Evolutionary conservation across 1,284 basidiomycete species (phyloP).

Genomic region (Apiotrichum porosum): DNA sequence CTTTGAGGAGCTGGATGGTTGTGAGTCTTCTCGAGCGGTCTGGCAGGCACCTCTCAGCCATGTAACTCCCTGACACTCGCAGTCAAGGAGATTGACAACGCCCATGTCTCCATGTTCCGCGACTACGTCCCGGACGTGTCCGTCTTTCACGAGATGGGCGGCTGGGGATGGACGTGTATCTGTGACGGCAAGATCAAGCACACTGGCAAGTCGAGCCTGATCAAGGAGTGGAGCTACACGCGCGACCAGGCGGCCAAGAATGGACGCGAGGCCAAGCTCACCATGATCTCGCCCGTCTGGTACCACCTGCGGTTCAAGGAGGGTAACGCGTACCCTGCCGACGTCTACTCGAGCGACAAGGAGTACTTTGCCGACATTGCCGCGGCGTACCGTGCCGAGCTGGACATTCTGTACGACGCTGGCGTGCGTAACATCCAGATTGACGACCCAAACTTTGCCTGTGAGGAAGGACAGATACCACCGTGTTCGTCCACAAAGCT

Average conservation of each 20-base stretch:
- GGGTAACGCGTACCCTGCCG: conserved; percentile 22
- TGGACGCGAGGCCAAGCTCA: conserved; percentile 59
- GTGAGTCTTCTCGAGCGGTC: neutral
- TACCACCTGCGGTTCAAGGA: conserved; percentile 57
- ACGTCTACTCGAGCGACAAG: conserved; percentile 26
- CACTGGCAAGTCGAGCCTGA: conserved; percentile 33
- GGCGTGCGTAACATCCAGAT: conserved; percentile 70
- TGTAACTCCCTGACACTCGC: neutral
- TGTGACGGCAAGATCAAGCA: conserved; percentile 37
- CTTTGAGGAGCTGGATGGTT: conserved; percentile 60
- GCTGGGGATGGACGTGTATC: conserved; percentile 24
- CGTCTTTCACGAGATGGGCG: conserved; percentile 25
- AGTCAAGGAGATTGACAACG: conserved; percentile 53
- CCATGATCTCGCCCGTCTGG: conserved; percentile 70
- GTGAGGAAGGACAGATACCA: conserved; percentile 18
- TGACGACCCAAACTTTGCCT: conserved; percentile 56
- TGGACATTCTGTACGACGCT: conserved; percentile 63
- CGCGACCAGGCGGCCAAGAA: conserved; percentile 13
- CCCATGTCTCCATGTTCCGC: conserved; percentile 27
- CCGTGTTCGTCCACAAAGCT: neutral
- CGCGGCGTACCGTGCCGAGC: conserved; percentile 64
- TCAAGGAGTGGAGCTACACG: conserved; percentile 44
- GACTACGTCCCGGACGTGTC: conserved; percentile 27
- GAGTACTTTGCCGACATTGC: conserved; percentile 58
- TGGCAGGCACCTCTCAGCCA: no score